Conservation (phyloP, 257 asterid genomes). For the Solanum habrochaites region DNA sequence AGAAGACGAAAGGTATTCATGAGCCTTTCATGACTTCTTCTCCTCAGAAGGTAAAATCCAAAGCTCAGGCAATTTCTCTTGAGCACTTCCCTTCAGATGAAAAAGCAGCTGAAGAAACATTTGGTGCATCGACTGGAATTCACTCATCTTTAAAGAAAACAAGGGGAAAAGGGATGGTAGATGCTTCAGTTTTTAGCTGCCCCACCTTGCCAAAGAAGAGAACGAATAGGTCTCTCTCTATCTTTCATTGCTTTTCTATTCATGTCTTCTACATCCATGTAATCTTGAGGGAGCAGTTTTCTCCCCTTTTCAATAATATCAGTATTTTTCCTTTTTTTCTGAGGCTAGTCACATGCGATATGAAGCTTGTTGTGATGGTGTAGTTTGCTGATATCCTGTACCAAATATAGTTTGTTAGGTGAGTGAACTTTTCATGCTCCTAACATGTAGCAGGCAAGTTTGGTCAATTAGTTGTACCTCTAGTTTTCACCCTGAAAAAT, state of each 20-base stretch:
- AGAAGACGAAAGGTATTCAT: neutral
- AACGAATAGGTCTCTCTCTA: conserved; percentile 15
- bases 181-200: conserved; percentile 38
- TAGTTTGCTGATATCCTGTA: neutral
- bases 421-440: neutral
- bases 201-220: conserved; percentile 33
- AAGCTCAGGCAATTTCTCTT: neutral
- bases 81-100: neutral
- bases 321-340: neutral
- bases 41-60: neutral
- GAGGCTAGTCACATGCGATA: neutral
- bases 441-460: neutral
- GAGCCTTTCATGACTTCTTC: neutral
- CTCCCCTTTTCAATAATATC: neutral
- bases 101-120: neutral
- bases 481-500: neutral
- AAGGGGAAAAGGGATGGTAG: conserved; percentile 20
- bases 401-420: neutral
- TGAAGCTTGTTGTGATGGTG: neutral
- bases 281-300: neutral
- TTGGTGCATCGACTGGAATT: neutral
- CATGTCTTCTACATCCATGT: neutral
- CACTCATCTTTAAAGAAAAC: conserved; percentile 10
- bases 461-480: neutral
- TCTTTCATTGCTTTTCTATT: neutral